These are phyloP conservation scores for Leccinum griseonigrum DNA, from an alignment of 1,284 basidiomycete species.

Conservation along the genomic window DNA sequence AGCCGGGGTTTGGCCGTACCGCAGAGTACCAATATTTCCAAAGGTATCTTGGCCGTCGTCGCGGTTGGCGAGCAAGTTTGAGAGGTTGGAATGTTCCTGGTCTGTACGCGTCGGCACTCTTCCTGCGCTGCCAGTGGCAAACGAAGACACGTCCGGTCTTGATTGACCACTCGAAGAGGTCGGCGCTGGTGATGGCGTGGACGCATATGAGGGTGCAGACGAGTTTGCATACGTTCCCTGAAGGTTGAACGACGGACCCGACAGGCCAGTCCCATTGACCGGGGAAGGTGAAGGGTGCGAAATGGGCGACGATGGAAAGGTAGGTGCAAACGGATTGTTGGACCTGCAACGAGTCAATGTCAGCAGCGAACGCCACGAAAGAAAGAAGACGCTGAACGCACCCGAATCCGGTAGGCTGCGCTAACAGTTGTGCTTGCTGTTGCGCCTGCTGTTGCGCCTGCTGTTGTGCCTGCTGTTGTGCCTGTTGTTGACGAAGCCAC, in stretches of 20 bases:
- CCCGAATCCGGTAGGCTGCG: conserved; percentile 75
- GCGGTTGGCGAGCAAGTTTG: conserved; percentile 76
- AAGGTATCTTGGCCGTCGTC: conserved; percentile 94
- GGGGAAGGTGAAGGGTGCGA: conserved; percentile 34
- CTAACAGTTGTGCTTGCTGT: conserved; percentile 50
- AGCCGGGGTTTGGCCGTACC: conserved; percentile 70
- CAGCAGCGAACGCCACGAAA: conserved; percentile 1
- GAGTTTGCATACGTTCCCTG: conserved; percentile 57
- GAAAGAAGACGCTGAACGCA: conserved; percentile 27
- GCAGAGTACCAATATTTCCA: conserved; percentile 79
- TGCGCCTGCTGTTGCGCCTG: too few species aligned
- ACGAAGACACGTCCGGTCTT: conserved; percentile 22
- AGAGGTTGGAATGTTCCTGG: conserved; percentile 76
- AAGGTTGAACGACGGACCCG: conserved; percentile 54
- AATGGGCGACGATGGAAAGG: conserved; percentile 39
- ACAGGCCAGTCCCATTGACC: conserved; percentile 27
- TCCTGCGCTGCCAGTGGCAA: conserved; percentile 22
- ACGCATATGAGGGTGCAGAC: conserved; percentile 31
- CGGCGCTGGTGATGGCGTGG: conserved; percentile 38
- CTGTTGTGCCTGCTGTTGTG: conserved; percentile 30
- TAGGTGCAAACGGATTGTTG: conserved; percentile 89
- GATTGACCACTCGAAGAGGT: conserved; percentile 37
- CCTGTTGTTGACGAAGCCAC: conserved; percentile 66
- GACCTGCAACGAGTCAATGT: conserved; percentile 50
- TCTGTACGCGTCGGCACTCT: conserved; percentile 35